Evolutionary conservation across 805 yeast species (phyloP).

Genomic region (Pichia paraexigua): DNA sequence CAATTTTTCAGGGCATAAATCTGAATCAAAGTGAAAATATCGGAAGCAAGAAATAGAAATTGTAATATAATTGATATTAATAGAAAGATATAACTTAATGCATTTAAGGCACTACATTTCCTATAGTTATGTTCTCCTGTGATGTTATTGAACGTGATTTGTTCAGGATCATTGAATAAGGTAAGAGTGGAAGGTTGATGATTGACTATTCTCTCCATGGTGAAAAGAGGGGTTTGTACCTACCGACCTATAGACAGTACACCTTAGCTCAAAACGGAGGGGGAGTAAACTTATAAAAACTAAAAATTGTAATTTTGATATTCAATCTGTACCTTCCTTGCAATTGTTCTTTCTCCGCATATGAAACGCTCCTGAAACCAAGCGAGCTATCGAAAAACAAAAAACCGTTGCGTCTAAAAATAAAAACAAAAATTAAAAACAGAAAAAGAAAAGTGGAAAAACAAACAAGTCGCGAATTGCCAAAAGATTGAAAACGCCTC

Average conservation of each 20-base stretch:
- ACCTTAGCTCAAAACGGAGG: too few relatives aligned
- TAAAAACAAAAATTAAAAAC: not conserved
- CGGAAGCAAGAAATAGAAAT: constrained; percentile 51
- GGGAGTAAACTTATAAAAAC: too few relatives aligned
- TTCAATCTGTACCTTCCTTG: too few relatives aligned
- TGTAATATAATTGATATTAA: constrained; percentile 39
- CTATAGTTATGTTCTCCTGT: constrained; percentile 23
- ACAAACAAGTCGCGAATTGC: not conserved
- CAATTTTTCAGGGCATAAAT: constrained; percentile 57
- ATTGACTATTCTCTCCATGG: not conserved
- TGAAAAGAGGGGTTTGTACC: too few relatives aligned
- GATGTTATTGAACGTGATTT: constrained; percentile 23
- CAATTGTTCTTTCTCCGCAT: too few relatives aligned
- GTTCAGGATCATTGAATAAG: constrained; percentile 14
- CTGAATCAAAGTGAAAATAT: constrained; percentile 70
- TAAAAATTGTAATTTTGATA: too few relatives aligned
- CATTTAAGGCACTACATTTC: constrained; percentile 36
- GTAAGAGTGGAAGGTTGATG: not conserved
- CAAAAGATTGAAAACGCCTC: too few relatives aligned
- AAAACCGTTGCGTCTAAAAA: not conserved
- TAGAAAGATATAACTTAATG: constrained; percentile 35
- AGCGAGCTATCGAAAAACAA: too few relatives aligned
- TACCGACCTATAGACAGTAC: too few relatives aligned
- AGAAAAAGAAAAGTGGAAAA: not conserved
- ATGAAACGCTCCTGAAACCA: not conserved